phyloP scores from a whole-genome alignment of 768 basidiomycete species.

The Calocybe cyanea region DNA sequence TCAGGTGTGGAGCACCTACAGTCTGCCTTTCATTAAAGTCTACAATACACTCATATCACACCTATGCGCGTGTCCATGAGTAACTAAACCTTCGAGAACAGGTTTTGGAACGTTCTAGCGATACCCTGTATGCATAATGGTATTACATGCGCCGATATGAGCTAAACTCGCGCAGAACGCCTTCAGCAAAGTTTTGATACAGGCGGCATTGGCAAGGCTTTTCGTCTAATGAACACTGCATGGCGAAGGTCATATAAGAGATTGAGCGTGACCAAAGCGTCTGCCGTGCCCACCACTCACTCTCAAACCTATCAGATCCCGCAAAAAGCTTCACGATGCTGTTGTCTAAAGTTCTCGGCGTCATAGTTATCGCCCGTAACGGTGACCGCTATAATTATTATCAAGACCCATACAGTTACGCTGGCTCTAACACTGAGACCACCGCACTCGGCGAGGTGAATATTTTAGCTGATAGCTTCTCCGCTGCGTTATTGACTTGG shows the following conservation, averaged over 20 bases:
- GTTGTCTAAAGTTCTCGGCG: constrained; percentile 68
- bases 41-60: constrained; percentile 1
- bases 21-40: constrained; percentile 5
- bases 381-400: constrained; percentile 68
- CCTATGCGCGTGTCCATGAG: constrained; percentile 1
- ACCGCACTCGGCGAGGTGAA: constrained; percentile 72
- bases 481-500: neutral
- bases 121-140: neutral
- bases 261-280: neutral
- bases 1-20: neutral
- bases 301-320: neutral
- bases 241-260: constrained; percentile 10
- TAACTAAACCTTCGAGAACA: neutral
- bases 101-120: neutral
- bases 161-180: neutral
- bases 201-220: constrained; percentile 14
- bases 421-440: constrained; percentile 58
- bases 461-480: constrained; percentile 13
- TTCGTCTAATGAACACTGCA: constrained; percentile 5
- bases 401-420: constrained; percentile 70
- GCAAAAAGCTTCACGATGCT: constrained; percentile 26
- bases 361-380: constrained; percentile 74
- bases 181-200: constrained; percentile 4
- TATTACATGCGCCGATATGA: neutral
- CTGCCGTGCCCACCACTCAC: constrained; percentile 17